Evolutionary conservation across 1,139 yeast genomes (phyloP), one percentile per base, ranked within the genome.

Genomic region (Lodderomyces theae): DNA sequence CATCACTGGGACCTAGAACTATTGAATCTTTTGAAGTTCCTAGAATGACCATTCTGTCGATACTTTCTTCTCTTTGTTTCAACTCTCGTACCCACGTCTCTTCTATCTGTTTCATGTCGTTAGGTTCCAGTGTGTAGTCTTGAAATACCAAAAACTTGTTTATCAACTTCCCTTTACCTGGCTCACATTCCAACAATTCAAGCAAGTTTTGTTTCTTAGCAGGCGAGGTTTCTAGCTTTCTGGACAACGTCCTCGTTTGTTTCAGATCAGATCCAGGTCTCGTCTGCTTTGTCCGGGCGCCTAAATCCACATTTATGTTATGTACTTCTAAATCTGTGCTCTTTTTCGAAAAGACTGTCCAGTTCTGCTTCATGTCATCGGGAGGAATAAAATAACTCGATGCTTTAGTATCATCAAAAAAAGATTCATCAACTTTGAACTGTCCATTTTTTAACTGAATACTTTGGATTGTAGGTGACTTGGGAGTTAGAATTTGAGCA

Each of bases 151-250:
- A 10, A 28, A 28, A 28, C n/a, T 28, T 15, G 15, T 16, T 15
- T 6, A 28, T 28, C n/a, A 38, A 40, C 12, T 16, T 21, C n/a
- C 47, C 52, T 23, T 51, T 52, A 24, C 44, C 49, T 25, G 56
- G 41, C 34, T 48, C 53, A 15, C 56, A 54, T 1, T 60, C 61
- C 23, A 57, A 40, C 7, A 54, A 35, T 1, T 49, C 50, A 11
- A 55, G 50, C 31, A 28, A 28, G 26, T 48, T 51, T 37, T 53
- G 60, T 30, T 52, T 51, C 35, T 55, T 56, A 24, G 42, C 48
- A 1, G 51, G 46, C 9, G 41, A 30, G 15, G 21, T 23, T 12
- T 26, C 18, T 8, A 7, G 15, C 12, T 19, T 12, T 5, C 17
- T 26, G 22, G 22, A 19, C 9, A 32, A 15, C 4, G 26, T 11